Evolutionary conservation across 106 monocot species (phyloP).

Genomic region (Gastrodia elata): DNA sequence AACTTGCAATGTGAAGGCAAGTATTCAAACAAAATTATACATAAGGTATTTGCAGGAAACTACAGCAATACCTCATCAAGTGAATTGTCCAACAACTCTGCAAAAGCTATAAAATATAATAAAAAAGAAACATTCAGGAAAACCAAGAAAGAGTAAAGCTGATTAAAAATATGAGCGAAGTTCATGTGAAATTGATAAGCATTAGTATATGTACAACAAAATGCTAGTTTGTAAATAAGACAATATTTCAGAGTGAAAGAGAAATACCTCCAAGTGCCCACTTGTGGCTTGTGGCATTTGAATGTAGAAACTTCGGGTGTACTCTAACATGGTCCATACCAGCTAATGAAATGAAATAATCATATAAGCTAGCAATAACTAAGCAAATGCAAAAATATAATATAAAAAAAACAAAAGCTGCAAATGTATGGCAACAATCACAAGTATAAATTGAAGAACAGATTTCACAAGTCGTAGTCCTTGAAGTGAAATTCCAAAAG

Average conservation of each 20-base stretch:
- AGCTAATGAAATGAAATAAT: conserved; percentile 13
- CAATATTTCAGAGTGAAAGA: not conserved
- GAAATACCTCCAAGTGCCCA: conserved; percentile 91
- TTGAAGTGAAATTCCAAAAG: not conserved
- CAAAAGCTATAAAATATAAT: conserved; percentile 54
- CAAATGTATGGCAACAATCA: not conserved
- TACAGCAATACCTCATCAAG: conserved; percentile 65
- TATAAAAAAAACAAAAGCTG: not conserved
- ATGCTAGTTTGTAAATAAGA: not conserved
- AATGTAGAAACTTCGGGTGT: conserved; percentile 95
- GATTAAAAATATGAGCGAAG: not conserved
- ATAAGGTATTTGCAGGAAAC: not conserved
- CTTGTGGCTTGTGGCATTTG: conserved; percentile 98
- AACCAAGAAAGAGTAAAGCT: not conserved
- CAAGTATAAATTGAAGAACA: not conserved
- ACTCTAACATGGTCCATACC: conserved; percentile 92
- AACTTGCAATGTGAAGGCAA: not conserved
- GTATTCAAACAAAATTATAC: not conserved
- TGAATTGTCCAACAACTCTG: conserved; percentile 93
- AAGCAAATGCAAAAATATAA: not conserved
- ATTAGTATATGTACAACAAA: not conserved
- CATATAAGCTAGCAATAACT: not conserved
- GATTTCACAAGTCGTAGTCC: not conserved
- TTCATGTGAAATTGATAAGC: not conserved
- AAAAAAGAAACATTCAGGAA: conserved; percentile 3